Evolutionary conservation across 345 rosid genomes (phyloP).

Genomic region (Eucalyptus cloeziana): DNA sequence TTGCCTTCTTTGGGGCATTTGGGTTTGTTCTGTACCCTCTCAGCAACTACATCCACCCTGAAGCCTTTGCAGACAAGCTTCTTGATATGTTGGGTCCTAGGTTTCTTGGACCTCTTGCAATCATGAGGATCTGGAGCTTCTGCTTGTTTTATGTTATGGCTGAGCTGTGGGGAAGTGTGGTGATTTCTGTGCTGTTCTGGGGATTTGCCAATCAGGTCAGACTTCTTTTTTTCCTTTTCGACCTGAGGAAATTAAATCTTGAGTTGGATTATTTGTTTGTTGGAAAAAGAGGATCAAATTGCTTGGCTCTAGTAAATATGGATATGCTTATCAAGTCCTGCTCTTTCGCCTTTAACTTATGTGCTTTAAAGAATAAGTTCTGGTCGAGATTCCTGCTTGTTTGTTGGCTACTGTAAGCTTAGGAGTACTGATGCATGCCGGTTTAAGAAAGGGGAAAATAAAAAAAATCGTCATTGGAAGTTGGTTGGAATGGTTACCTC

Average conservation of each 20-base stretch:
- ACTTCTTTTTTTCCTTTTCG: background rate
- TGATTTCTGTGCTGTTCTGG: slow-evolving; percentile 93
- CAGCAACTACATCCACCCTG: slow-evolving; percentile 71
- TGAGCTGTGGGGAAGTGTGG: slow-evolving; percentile 99
- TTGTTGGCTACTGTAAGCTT: background rate
- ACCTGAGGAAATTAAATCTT: background rate
- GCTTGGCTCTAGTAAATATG: background rate
- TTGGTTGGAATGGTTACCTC: background rate
- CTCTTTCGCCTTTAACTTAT: background rate
- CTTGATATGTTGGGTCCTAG: slow-evolving; percentile 71
- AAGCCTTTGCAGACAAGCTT: slow-evolving; percentile 77
- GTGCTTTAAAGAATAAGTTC: background rate
- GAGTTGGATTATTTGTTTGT: background rate
- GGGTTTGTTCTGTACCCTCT: slow-evolving; percentile 93
- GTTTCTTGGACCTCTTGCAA: slow-evolving; percentile 94
- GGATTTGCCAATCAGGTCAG: slow-evolving; percentile 96
- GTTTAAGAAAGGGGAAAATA: background rate
- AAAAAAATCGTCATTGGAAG: background rate
- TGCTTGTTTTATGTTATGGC: slow-evolving; percentile 99
- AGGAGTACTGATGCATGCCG: background rate
- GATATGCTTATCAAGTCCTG: background rate
- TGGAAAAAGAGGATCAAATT: background rate
- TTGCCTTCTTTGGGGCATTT: slow-evolving; percentile 88
- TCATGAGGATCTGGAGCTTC: slow-evolving; percentile 93
- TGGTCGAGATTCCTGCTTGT: background rate